Evolutionary conservation across 805 yeast genomes (phyloP).

Genomic region (Blastobotrys terrestris): DNA sequence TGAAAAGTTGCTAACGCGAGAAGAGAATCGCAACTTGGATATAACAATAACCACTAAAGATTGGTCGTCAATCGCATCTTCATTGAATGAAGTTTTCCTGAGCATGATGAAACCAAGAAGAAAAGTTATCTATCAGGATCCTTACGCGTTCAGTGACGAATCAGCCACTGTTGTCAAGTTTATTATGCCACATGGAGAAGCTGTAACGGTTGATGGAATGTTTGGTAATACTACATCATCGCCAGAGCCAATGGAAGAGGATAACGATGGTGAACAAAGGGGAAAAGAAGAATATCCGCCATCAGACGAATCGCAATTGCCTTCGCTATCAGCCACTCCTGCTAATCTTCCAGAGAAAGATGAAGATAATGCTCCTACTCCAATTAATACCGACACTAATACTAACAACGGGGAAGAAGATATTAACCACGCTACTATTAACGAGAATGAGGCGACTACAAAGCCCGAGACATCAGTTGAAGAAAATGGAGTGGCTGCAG

Average conservation of each 20-base stretch:
- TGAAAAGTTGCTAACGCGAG: conserved; percentile 5
- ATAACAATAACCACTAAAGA: conserved; percentile 15
- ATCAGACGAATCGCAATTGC: not conserved
- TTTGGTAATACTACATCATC: not conserved
- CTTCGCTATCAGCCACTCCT: not conserved
- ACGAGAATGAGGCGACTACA: not conserved
- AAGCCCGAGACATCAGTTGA: not conserved
- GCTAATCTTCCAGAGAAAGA: not conserved
- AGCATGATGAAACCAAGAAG: conserved; percentile 10
- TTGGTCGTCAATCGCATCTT: conserved; percentile 16
- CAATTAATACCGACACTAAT: not conserved
- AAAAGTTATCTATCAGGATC: conserved; percentile 15
- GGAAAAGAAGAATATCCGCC: not conserved
- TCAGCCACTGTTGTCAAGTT: conserved; percentile 15
- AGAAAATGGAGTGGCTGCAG: not conserved
- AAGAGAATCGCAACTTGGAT: conserved; percentile 7
- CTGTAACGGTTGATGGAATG: conserved; percentile 1
- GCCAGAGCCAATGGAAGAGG: not conserved
- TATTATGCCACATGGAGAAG: conserved; percentile 14
- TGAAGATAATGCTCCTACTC: not conserved
- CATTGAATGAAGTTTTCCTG: conserved; percentile 15
- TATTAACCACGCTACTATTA: not conserved
- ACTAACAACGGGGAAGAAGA: not conserved
- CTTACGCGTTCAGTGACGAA: conserved; percentile 12
- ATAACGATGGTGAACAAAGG: not conserved